Conservation (phyloP, 2,329 filamentous ascomycete genomes). For the Trichophyton simii region DNA sequence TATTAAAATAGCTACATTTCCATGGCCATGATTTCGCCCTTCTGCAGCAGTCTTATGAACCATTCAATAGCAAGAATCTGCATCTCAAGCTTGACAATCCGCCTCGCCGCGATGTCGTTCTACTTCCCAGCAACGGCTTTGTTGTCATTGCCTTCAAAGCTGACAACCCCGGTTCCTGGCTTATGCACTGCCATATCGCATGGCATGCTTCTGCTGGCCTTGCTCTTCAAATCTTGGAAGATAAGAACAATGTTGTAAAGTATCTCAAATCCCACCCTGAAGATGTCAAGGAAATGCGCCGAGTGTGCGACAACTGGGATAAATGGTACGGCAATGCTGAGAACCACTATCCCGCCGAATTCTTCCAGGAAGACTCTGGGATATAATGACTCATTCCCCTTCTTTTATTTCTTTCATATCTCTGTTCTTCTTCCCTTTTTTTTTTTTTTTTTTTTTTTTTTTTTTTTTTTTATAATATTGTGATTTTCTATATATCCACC, state of each 20-base stretch:
- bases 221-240: slow-evolving; percentile 42
- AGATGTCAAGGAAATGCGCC: slow-evolving; percentile 1
- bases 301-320: slow-evolving; percentile 1
- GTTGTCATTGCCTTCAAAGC: slow-evolving; percentile 39
- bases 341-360: slow-evolving; percentile 3
- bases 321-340: slow-evolving; percentile 1
- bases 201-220: slow-evolving; percentile 52
- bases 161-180: slow-evolving; percentile 44
- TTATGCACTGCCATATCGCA: slow-evolving; percentile 49
- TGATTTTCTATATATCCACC: neutral
- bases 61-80: slow-evolving; percentile 19
- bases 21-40: slow-evolving; percentile 62
- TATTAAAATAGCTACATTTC: slow-evolving; percentile 41
- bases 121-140: slow-evolving; percentile 34
- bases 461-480: neutral
- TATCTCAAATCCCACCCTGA: neutral
- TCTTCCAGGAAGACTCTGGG: slow-evolving; percentile 6
- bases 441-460: neutral
- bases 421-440: neutral
- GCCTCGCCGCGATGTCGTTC: slow-evolving; percentile 36
- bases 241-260: slow-evolving; percentile 16
- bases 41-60: slow-evolving; percentile 35
- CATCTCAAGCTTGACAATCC: slow-evolving; percentile 30
- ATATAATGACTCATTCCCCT: neutral
- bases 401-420: neutral